phyloP scores from a whole-genome alignment of 2,329 filamentous ascomycete species.

The Onygenales sp. region DNA sequence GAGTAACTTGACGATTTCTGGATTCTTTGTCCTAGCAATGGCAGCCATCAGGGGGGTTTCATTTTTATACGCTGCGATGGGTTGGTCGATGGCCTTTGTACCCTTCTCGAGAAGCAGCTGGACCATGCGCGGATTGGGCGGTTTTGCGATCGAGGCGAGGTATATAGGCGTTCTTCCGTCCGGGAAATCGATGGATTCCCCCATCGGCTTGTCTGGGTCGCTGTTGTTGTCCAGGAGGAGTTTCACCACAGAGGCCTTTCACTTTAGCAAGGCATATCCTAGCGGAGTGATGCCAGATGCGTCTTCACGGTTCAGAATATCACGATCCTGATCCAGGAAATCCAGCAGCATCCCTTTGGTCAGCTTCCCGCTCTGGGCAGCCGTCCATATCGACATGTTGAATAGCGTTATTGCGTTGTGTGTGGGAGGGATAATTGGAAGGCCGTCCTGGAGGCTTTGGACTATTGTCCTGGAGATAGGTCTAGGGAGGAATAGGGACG shows the following conservation, averaged over 20 bases:
- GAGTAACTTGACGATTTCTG: neutral
- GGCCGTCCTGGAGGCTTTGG: neutral
- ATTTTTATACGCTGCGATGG: neutral
- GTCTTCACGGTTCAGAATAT: conserved; percentile 1
- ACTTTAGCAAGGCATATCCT: neutral
- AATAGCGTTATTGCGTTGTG: neutral
- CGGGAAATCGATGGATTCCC: neutral
- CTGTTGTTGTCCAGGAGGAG: neutral
- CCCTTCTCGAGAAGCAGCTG: neutral
- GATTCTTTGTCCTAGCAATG: neutral
- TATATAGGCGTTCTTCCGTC: neutral
- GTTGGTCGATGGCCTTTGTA: neutral
- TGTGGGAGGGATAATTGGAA: neutral
- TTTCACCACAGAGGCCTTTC: neutral
- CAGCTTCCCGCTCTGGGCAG: conserved; percentile 2
- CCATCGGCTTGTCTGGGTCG: neutral
- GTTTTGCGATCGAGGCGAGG: neutral
- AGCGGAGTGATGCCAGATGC: conserved; percentile 1
- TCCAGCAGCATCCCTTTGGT: conserved; percentile 4
- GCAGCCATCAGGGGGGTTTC: neutral
- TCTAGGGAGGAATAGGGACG: neutral
- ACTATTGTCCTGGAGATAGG: no score
- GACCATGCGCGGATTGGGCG: neutral
- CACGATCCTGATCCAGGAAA: conserved; percentile 5
- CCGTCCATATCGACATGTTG: neutral